These are phyloP conservation scores for Aspergillus felis DNA, from an alignment of 2,329 filamentous ascomycete genomes.

Conservation along the genomic window DNA sequence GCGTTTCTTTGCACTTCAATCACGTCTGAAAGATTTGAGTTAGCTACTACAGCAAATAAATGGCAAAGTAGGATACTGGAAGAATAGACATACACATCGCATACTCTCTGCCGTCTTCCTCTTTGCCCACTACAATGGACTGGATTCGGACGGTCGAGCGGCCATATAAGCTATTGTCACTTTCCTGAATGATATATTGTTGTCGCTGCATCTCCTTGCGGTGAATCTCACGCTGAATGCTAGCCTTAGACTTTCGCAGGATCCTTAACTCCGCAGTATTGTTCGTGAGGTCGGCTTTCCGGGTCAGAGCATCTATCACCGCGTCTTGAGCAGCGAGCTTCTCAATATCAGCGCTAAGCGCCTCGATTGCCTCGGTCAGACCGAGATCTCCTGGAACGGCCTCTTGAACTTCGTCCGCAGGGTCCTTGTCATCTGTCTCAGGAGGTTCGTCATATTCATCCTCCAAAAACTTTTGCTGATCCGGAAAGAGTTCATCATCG, in stretches of 20 bases:
- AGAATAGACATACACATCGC: constrained; percentile 63
- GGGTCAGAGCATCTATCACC: constrained; percentile 83
- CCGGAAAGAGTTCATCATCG: constrained; percentile 88
- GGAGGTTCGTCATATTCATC: constrained; percentile 78
- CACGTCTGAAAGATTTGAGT: constrained; percentile 53
- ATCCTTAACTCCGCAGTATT: constrained; percentile 92
- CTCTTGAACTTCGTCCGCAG: constrained; percentile 82
- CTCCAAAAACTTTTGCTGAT: constrained; percentile 74
- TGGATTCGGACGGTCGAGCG: constrained; percentile 87
- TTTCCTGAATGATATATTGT: constrained; percentile 96
- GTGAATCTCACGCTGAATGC: constrained; percentile 84
- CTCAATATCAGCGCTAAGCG: constrained; percentile 85
- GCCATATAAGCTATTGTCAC: constrained; percentile 93
- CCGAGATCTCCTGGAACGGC: constrained; percentile 93
- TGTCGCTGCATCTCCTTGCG: constrained; percentile 93
- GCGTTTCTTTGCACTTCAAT: constrained; percentile 87
- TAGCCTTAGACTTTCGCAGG: constrained; percentile 87
- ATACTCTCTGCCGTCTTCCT: constrained; percentile 89
- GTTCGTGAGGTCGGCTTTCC: constrained; percentile 95
- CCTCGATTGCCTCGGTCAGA: constrained; percentile 85
- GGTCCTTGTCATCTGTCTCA: constrained; percentile 55
- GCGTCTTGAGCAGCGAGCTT: constrained; percentile 82
- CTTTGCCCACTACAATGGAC: constrained; percentile 84
- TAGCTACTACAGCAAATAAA: constrained; percentile 10
- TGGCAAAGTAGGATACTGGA: background rate